These are phyloP conservation scores for Hyaloscypha bicolor DNA, from an alignment of 495 filamentous ascomycete genomes.

Conservation along the genomic window DNA sequence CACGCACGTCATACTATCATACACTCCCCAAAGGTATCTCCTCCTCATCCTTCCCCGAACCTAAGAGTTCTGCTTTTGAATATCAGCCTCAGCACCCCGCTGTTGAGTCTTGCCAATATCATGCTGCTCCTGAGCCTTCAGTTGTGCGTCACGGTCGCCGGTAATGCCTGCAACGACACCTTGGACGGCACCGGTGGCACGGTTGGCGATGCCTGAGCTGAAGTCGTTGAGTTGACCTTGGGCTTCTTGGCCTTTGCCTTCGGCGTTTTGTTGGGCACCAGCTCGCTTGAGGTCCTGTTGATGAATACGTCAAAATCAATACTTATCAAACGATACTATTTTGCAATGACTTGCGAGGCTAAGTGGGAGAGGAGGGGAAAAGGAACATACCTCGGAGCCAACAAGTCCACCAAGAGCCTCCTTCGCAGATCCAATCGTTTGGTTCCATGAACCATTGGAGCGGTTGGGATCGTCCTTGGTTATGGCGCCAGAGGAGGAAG, in stretches of 20 bases:
- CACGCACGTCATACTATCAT: slow-evolving; percentile 11
- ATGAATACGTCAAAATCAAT: not conserved
- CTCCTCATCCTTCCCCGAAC: not conserved
- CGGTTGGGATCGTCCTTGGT: slow-evolving; percentile 76
- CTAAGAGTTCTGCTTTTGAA: slow-evolving; percentile 66
- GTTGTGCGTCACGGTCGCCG: slow-evolving; percentile 67
- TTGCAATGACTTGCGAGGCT: not conserved
- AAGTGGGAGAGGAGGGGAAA: not conserved
- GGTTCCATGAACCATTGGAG: slow-evolving; percentile 74
- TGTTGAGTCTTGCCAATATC: slow-evolving; percentile 86
- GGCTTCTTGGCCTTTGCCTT: slow-evolving; percentile 82
- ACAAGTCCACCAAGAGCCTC: slow-evolving; percentile 75
- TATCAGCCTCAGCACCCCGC: slow-evolving; percentile 81
- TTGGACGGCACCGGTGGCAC: slow-evolving; percentile 72
- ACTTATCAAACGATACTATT: not conserved
- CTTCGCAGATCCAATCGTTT: slow-evolving; percentile 84
- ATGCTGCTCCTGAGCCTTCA: slow-evolving; percentile 64
- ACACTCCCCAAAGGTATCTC: slow-evolving; percentile 6
- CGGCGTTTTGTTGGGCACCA: slow-evolving; percentile 76
- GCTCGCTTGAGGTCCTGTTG: slow-evolving; percentile 63
- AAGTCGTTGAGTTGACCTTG: slow-evolving; percentile 80
- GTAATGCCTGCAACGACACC: slow-evolving; percentile 67
- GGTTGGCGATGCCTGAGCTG: slow-evolving; percentile 69
- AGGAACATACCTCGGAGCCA: slow-evolving; percentile 63
- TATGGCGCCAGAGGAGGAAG: slow-evolving; percentile 70